Conservation (phyloP, 2,329 filamentous ascomycete species). For the Fusarium sp. region DNA sequence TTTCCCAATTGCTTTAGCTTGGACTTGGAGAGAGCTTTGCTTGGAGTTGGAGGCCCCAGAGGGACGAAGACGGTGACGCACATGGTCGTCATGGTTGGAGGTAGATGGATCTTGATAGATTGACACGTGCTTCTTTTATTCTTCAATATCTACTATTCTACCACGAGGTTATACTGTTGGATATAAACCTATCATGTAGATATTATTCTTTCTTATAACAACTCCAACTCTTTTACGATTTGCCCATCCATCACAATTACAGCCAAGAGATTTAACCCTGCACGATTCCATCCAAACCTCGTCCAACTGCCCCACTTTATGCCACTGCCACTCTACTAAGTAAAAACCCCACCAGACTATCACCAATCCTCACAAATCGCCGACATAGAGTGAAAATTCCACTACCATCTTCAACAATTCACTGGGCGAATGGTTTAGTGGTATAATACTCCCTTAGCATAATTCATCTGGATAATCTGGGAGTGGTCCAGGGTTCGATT, state of each 20-base stretch:
- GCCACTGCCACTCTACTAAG: constrained; percentile 21
- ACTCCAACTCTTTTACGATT: not conserved
- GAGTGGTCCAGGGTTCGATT: constrained; percentile 53
- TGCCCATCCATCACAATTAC: not conserved
- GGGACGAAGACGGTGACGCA: constrained; percentile 46
- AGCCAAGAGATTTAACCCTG: constrained; percentile 31
- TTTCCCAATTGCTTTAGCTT: not conserved
- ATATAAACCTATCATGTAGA: not conserved
- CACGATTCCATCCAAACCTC: constrained; percentile 15
- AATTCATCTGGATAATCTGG: constrained; percentile 42
- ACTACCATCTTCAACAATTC: not conserved
- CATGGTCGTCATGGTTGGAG: constrained; percentile 50
- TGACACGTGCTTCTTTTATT: constrained; percentile 36
- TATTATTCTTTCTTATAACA: not conserved
- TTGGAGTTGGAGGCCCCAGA: constrained; percentile 35
- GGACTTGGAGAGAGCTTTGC: constrained; percentile 5
- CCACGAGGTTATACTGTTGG: constrained; percentile 10
- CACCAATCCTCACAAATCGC: not conserved
- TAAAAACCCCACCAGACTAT: constrained; percentile 2
- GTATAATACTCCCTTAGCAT: constrained; percentile 53
- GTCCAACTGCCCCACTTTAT: constrained; percentile 1
- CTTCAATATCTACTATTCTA: not conserved
- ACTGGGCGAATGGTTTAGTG: constrained; percentile 51
- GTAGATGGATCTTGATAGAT: constrained; percentile 12
- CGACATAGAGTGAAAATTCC: constrained; percentile 5